phyloP scores from a whole-genome alignment of 768 basidiomycete genomes.

The Clitopilus passeckerianus region DNA sequence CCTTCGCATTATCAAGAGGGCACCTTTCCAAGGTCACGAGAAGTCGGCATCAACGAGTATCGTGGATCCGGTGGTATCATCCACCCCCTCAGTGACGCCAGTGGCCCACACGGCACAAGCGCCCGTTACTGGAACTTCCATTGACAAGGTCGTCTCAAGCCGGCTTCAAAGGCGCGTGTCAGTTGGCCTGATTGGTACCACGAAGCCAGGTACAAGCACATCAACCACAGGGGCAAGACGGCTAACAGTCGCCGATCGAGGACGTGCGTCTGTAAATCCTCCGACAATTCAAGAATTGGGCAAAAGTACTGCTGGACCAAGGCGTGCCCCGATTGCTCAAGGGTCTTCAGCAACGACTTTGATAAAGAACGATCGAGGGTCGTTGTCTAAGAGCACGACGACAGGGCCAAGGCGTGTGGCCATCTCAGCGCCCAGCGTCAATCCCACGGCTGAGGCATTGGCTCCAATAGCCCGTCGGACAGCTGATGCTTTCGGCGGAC shows the following conservation, averaged over 20 bases:
- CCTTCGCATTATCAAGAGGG: slow-evolving; percentile 44
- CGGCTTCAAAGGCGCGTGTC: background rate
- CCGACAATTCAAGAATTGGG: background rate
- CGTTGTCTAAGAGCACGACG: slow-evolving; percentile 4
- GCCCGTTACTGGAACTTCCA: background rate
- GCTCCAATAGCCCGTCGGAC: slow-evolving; percentile 4
- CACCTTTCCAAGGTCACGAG: slow-evolving; percentile 13
- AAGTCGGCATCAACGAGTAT: slow-evolving; percentile 12
- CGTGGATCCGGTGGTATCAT: slow-evolving; percentile 5
- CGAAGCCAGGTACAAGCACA: background rate
- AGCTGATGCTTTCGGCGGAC: slow-evolving; percentile 5
- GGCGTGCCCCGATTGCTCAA: background rate
- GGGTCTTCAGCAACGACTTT: slow-evolving; percentile 3
- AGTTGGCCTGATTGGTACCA: background rate
- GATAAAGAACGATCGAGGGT: background rate
- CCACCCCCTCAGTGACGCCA: background rate
- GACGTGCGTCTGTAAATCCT: background rate
- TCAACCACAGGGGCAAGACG: background rate
- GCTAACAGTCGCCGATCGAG: slow-evolving; percentile 1
- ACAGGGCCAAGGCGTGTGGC: slow-evolving; percentile 33
- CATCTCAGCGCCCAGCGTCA: slow-evolving; percentile 4
- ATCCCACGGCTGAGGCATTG: slow-evolving; percentile 1
- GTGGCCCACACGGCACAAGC: background rate
- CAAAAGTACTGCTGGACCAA: background rate
- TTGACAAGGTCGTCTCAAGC: background rate